Conservation (phyloP, 2,329 filamentous ascomycete species). For the Colletotrichum limetticola region DNA sequence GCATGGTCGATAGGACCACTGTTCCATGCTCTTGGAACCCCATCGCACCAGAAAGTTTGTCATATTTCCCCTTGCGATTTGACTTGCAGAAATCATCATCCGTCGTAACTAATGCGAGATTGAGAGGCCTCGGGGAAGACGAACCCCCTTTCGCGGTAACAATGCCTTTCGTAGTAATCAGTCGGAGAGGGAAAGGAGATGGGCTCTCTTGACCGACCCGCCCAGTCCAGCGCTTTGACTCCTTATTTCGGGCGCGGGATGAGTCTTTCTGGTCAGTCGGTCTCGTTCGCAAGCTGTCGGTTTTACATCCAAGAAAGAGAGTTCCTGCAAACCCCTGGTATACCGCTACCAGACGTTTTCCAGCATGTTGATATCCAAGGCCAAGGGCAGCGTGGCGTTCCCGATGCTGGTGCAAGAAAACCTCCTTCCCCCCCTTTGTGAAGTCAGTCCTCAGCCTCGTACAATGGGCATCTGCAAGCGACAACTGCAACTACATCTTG, state of each 20-base stretch:
- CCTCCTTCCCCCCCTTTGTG: neutral
- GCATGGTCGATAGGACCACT: conserved; percentile 13
- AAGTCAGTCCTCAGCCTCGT: conserved; percentile 16
- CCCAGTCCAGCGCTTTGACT: conserved; percentile 1
- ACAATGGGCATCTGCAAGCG: conserved; percentile 7
- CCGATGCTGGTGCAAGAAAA: neutral
- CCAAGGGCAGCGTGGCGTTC: neutral
- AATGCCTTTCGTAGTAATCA: neutral
- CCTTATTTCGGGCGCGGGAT: neutral
- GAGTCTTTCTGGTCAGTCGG: neutral
- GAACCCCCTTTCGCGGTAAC: conserved; percentile 13
- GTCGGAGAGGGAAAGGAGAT: neutral
- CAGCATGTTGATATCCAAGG: conserved; percentile 20
- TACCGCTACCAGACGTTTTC: conserved; percentile 12
- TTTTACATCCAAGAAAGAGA: neutral
- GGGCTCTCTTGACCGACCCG: neutral
- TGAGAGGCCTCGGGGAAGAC: neutral
- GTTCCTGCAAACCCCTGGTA: neutral
- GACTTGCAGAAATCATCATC: conserved; percentile 6
- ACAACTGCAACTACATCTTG: neutral
- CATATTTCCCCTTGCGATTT: conserved; percentile 6
- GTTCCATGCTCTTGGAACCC: conserved; percentile 8
- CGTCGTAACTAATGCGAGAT: neutral
- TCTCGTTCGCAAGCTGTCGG: neutral
- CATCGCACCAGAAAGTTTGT: conserved; percentile 1